phyloP scores from a whole-genome alignment of 495 filamentous ascomycete genomes.

The Penicillium longicatenatum region DNA sequence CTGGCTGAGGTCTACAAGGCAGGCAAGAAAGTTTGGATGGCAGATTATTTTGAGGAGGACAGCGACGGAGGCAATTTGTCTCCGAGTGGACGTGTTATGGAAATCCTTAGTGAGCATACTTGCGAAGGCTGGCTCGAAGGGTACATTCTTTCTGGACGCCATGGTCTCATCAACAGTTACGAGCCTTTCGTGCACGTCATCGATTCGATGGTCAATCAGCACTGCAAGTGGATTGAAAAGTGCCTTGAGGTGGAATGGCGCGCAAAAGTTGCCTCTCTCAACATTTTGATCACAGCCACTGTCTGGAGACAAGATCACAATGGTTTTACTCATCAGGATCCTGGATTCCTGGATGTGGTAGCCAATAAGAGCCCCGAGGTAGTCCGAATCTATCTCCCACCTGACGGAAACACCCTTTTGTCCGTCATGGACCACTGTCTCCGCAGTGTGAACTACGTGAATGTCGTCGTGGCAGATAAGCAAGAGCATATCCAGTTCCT shows the following conservation, averaged over 20 bases:
- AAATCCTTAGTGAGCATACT: constrained; percentile 76
- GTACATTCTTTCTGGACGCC: constrained; percentile 68
- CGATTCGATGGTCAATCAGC: constrained; percentile 78
- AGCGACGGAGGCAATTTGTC: constrained; percentile 67
- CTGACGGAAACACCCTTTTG: constrained; percentile 72
- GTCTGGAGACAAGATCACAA: constrained; percentile 82
- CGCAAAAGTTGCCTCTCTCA: constrained; percentile 65
- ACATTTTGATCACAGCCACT: constrained; percentile 72
- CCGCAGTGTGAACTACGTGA: constrained; percentile 70
- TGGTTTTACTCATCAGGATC: constrained; percentile 78
- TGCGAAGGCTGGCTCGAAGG: constrained; percentile 78
- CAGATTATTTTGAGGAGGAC: constrained; percentile 72
- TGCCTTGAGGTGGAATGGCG: constrained; percentile 72
- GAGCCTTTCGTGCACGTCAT: constrained; percentile 80
- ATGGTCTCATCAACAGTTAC: constrained; percentile 75
- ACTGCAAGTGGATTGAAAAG: constrained; percentile 81
- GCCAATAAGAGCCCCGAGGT: constrained; percentile 75
- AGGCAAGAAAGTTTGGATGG: constrained; percentile 76
- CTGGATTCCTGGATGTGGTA: constrained; percentile 73
- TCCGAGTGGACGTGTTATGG: constrained; percentile 68
- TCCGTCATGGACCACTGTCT: constrained; percentile 70
- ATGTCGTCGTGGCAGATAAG: constrained; percentile 75
- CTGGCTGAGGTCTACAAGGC: constrained; percentile 65
- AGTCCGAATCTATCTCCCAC: constrained; percentile 75
- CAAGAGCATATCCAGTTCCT: constrained; percentile 74